Evolutionary conservation across 2,329 filamentous ascomycete genomes (phyloP).

Genomic region (Pestalotiopsis sp.): DNA sequence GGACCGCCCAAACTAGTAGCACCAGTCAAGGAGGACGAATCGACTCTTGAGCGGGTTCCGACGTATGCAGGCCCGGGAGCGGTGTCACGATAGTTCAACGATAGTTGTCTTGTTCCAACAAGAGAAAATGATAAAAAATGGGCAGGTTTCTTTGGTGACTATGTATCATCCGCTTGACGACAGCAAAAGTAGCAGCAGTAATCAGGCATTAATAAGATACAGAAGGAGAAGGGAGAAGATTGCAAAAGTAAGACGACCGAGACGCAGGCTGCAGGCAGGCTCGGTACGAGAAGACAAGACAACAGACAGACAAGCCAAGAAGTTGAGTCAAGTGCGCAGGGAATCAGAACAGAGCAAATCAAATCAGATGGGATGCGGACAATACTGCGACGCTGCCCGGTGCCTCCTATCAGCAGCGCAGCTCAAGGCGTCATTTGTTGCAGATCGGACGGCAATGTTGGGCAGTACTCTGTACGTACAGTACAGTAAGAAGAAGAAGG

Average conservation of each 20-base stretch:
- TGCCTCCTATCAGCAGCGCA: background rate
- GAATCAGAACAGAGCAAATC: background rate
- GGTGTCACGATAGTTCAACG: background rate
- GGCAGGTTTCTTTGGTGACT: background rate
- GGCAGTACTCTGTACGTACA: background rate
- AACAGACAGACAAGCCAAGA: background rate
- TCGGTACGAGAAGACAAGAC: background rate
- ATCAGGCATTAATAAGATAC: background rate
- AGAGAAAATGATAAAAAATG: background rate
- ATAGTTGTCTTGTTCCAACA: background rate
- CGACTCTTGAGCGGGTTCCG: background rate
- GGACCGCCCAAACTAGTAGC: constrained; percentile 1
- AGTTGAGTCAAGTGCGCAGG: background rate
- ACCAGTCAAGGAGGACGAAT: background rate
- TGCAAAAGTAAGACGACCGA: background rate
- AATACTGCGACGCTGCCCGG: background rate
- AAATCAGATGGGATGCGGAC: background rate
- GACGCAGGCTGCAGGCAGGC: background rate
- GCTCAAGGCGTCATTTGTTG: background rate
- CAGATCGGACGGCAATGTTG: background rate
- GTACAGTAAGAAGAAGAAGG: background rate
- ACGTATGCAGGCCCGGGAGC: background rate
- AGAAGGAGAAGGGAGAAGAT: background rate
- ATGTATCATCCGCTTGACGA: background rate
- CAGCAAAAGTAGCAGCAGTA: background rate